Evolutionary conservation across 2,329 filamentous ascomycete species (phyloP), one percentile per base, ranked within the genome.

Genomic region (Penicillium crustosum): DNA sequence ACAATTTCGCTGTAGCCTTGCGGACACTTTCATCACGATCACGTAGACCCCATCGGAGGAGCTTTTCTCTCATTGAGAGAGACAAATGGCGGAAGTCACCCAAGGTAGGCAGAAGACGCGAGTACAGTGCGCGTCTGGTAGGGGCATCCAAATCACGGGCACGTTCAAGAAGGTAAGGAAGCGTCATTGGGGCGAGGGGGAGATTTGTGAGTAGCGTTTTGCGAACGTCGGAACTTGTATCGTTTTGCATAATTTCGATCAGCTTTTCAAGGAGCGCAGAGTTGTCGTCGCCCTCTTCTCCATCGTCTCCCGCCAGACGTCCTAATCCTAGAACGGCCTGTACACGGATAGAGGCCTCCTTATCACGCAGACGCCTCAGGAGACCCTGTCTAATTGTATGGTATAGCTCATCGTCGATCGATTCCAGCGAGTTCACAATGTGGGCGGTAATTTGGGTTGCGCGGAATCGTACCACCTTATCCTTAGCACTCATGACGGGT

Each of bases 11-110:
- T 4, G 94, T 90, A 9, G 93, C 93, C 73, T 96, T 96, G 52
- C 93, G 87, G 13, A 99, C 94, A 66, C 89, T 91, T 65, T 97
- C 93, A 65, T 99, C 94, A 74, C 94, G 86, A 73, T 99, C 94
- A 39, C 93, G 87, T 41, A 99, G 80, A 50, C 94, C 94, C 94
- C 94, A 99, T 39, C 94, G 86, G 29, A 99, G 83, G 33, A 99
- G 82, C 75, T 97, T 97, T 75, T 99, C 94, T 70, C 94, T 84
- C 87, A 97, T 96, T 2, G 90, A 91, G 25, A 99, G 82, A 12
- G 92, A 96, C 52, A 99, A 79, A 76, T 97, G 91, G 53, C 94
- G 86, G 76, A 99, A 99, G 75, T 99, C 94, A 13, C 93, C 94
- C 0, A 99, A 80, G 0, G 89, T 89, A 2, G 94, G 94, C 6